phyloP scores from a whole-genome alignment of 1,284 basidiomycete species.

The Golubevia sp. region DNA sequence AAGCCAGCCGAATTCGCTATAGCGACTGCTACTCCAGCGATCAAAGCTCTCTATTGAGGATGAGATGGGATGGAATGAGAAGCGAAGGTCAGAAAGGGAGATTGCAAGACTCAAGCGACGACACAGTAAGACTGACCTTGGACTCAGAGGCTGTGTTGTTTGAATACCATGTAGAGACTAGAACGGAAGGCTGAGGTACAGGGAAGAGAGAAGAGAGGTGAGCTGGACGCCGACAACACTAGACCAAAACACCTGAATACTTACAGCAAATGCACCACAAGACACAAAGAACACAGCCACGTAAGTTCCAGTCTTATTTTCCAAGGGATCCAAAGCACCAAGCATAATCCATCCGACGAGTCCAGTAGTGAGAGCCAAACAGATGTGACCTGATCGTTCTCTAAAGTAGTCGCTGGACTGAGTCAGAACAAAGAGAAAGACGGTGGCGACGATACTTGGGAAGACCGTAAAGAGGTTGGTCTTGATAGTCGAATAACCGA shows the following conservation, averaged over 20 bases:
- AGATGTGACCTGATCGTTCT: constrained; percentile 64
- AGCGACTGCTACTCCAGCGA: constrained; percentile 66
- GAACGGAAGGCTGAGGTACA: constrained; percentile 62
- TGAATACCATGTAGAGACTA: constrained; percentile 67
- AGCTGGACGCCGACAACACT: neutral
- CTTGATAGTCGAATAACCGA: constrained; percentile 66
- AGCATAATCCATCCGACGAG: constrained; percentile 67
- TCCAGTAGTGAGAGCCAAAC: constrained; percentile 54
- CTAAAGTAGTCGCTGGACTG: constrained; percentile 67
- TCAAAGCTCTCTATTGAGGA: constrained; percentile 66
- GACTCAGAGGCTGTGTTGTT: constrained; percentile 67
- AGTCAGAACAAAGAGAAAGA: constrained; percentile 65
- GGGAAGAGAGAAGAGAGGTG: no score
- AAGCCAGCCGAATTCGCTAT: constrained; percentile 67
- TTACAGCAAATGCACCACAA: neutral
- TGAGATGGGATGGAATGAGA: no score
- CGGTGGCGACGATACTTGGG: constrained; percentile 67
- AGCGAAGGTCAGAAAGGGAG: no score
- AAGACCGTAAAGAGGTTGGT: constrained; percentile 68
- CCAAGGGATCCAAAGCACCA: constrained; percentile 24
- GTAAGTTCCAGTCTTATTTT: constrained; percentile 7
- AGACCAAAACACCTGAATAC: constrained; percentile 64
- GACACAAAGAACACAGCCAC: neutral
- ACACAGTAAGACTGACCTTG: no score
- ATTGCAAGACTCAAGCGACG: no score